Evolutionary conservation across 2,329 filamentous ascomycete species (phyloP).

Genomic region (Fonsecaea multimorphosa): DNA sequence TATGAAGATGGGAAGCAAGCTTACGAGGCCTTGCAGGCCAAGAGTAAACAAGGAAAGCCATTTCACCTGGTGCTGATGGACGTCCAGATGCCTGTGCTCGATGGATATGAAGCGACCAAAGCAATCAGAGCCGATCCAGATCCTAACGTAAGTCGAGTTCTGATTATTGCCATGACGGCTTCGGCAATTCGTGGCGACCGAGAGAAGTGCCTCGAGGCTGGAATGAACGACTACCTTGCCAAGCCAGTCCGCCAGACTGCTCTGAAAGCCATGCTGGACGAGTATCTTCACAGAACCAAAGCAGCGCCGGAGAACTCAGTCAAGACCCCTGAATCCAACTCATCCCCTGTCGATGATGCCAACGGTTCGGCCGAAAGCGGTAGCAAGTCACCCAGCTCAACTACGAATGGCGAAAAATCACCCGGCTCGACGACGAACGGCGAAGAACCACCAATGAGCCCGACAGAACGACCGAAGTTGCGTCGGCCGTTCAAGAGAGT

Average conservation of each 20-base stretch:
- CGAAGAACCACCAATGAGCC: conserved; percentile 8
- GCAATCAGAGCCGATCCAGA: conserved; percentile 66
- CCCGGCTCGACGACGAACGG: conserved; percentile 21
- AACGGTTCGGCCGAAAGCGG: conserved; percentile 19
- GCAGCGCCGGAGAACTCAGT: conserved; percentile 16
- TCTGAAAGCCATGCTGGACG: conserved; percentile 80
- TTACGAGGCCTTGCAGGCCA: conserved; percentile 45
- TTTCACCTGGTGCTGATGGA: conserved; percentile 58
- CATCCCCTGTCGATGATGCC: conserved; percentile 30
- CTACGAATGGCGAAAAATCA: conserved; percentile 16
- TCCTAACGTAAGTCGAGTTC: conserved; percentile 75
- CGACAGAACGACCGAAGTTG: conserved; percentile 30
- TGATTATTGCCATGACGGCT: conserved; percentile 98
- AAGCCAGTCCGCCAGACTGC: conserved; percentile 92
- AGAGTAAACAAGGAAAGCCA: conserved; percentile 43
- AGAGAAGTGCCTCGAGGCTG: conserved; percentile 92
- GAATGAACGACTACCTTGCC: conserved; percentile 97
- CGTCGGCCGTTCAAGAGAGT: conserved; percentile 35
- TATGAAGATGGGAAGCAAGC: conserved; percentile 78
- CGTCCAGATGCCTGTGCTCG: conserved; percentile 57
- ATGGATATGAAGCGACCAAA: conserved; percentile 57
- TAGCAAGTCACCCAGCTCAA: conserved; percentile 11
- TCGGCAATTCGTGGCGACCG: conserved; percentile 92
- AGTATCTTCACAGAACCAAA: conserved; percentile 58
- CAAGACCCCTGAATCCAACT: conserved; percentile 6